Base-by-base conservation (phyloP, 208 protist genomes). In the Trypanosoma boissoni region DNA sequence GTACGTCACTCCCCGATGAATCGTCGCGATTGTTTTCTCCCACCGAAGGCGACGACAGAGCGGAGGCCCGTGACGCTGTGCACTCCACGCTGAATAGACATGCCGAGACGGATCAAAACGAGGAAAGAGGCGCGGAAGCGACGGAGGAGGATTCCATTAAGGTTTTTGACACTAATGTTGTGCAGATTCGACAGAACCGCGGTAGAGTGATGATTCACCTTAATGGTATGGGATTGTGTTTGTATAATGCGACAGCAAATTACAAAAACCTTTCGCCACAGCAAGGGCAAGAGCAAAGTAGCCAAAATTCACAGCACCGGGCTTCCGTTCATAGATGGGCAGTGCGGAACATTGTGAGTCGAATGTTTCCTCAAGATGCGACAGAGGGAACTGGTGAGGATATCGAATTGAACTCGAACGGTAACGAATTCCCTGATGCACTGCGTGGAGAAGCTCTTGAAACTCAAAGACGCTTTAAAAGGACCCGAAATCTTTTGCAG, bases 201-300 rank as follows among this genome's bases (percentile, higher is more conserved):
- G 85, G 88, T 3, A 71, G 76, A 21, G 59, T 80, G 36, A 80
- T 80, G 49, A 46, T 95, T 12, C 89, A 95, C 70, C 58, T 95
- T 1, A 95, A 95, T 58, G 89, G 89, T 26, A 70, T 92, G 70
- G 71, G 78, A 0, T 26, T 91, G 3, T 85, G 76, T 43, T 41
- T 95, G 1, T 95, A 83, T 67, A 95, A 95, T 64, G 83, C 88
- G 9, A 92, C 88, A 0, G 74, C 78, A 23, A 92, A 88, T 59
- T 95, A 95, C 51, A 39, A 63, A 12, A 83, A 90, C 37, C 41
- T 87, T 9, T 66, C 62, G 6, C 57, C 52, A 26, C 56, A 51
- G 16, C 49, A 57, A 7, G 44, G 10, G 44, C 44, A 50, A 14
- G 44, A 50, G 6, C 44, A 29, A 21, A 49, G 48, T 0, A 34